phyloP scores from a whole-genome alignment of 2,329 filamentous ascomycete genomes.

The Neonectria coccinea region DNA sequence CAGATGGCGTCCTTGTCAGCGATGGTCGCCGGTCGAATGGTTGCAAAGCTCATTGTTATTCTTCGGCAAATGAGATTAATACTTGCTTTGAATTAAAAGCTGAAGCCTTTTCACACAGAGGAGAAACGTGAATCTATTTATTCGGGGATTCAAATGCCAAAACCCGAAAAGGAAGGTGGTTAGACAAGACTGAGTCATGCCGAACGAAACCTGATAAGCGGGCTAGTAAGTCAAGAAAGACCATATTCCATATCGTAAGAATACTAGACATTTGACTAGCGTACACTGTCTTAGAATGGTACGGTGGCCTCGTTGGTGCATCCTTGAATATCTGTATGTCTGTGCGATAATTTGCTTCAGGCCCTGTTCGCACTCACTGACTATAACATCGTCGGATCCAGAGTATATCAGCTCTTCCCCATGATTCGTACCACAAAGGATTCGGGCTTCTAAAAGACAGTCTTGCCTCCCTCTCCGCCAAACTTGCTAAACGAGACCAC shows the following conservation, averaged over 20 bases:
- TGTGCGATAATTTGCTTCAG: too few relatives aligned
- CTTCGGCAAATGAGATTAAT: too few relatives aligned
- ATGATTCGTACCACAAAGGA: too few relatives aligned
- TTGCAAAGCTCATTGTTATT: slow-evolving; percentile 28
- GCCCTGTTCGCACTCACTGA: too few relatives aligned
- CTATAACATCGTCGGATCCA: too few relatives aligned
- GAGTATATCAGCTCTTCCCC: too few relatives aligned
- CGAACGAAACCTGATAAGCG: neutral
- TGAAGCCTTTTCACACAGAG: neutral
- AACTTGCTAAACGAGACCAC: slow-evolving; percentile 11
- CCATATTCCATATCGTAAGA: too few relatives aligned
- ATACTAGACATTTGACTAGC: too few relatives aligned
- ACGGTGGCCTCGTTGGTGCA: too few relatives aligned
- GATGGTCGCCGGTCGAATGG: slow-evolving; percentile 35
- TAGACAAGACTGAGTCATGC: neutral
- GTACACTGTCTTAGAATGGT: too few relatives aligned
- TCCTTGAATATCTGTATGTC: too few relatives aligned
- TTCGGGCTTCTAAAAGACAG: slow-evolving; percentile 27
- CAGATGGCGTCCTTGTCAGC: slow-evolving; percentile 35
- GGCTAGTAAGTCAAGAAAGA: too few relatives aligned
- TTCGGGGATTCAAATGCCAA: neutral
- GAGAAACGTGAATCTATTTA: neutral
- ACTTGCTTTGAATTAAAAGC: neutral
- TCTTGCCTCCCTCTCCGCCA: neutral
- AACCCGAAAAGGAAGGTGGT: slow-evolving; percentile 10